A percentile compares a stretch with the other conserved stretches of the same genome.
These are phyloP conservation scores for Yamagishiella unicocca DNA, from an alignment of 139 green algal species.

Conservation along the genomic window DNA sequence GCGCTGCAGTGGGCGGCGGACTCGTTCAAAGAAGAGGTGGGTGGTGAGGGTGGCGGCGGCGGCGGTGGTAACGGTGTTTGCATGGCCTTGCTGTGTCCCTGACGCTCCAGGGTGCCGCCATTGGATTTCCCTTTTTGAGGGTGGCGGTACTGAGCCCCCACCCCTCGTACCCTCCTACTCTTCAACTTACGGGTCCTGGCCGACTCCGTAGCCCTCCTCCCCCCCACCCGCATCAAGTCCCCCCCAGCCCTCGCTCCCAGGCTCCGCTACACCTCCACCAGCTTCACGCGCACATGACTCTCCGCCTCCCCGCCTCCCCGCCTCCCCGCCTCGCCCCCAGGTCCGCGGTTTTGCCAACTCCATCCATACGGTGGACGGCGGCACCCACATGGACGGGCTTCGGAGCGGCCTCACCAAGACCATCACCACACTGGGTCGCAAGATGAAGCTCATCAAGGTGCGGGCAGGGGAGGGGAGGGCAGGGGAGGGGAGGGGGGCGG, in stretches of 20 bases:
- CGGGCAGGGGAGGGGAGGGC: not conserved
- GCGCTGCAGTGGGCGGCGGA: conserved; percentile 91
- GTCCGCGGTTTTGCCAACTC: conserved; percentile 93
- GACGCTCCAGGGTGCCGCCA: too few relatives aligned
- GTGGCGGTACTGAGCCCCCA: too few relatives aligned
- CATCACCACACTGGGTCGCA: conserved; percentile 83
- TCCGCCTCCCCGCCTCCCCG: not conserved
- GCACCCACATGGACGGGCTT: conserved; percentile 96
- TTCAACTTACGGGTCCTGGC: too few relatives aligned
- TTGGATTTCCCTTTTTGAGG: too few relatives aligned
- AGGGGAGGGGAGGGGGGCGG: not conserved
- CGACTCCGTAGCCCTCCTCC: too few relatives aligned
- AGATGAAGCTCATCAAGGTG: conserved; percentile 76
- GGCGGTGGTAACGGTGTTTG: too few relatives aligned
- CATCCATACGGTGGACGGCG: conserved; percentile 96
- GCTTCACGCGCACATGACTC: too few relatives aligned
- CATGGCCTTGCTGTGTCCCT: too few relatives aligned
- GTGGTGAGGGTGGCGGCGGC: not conserved
- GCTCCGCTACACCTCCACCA: too few relatives aligned
- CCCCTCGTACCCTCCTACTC: too few relatives aligned
- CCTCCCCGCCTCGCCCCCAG: not conserved
- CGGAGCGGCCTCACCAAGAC: conserved; percentile 85
- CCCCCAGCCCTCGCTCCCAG: too few relatives aligned
- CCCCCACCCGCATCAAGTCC: too few relatives aligned
- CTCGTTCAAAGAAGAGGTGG: conserved; percentile 75